Evolutionary conservation across 129 eudicot species (phyloP), one percentile per base, ranked within the genome.

Genomic region (Artemisia annua): DNA sequence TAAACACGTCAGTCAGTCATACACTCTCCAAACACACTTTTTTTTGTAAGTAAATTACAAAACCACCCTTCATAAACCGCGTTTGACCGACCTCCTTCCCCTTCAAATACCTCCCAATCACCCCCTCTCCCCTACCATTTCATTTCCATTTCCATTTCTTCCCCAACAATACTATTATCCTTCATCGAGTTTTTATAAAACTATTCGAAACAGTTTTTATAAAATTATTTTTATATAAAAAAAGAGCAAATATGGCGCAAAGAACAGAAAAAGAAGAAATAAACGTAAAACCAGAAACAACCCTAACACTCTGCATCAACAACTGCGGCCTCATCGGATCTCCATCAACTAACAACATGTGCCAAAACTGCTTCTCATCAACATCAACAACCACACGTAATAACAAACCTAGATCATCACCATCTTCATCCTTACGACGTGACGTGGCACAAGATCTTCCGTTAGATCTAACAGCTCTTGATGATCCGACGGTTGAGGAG

Each of bases 221-320:
- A n/a, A n/a, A n/a, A n/a, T n/a, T n/a, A n/a, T n/a, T n/a, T n/a
- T n/a, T 60, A n/a, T 28, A 55, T 72, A 50, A 66, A 64, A 52
- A 48, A 65, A 32, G 10, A n/a, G n/a, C n/a, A n/a, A n/a, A 17
- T 11, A 87, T 88, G 96, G 96, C 96, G 52, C 96, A 88, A 77
- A 86, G 75, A 22, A 86, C 89, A 28, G 92, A 86, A 71, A 82
- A 86, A 20, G 92, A 89, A 75, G 96, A 89, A 58, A 86, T 89
- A 52, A 91, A 89, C 32, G 84, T 86, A 32, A n/a, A n/a, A n/a
- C 86, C 89, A 0, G 96, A 89, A 58, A 39, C 46, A n/a, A n/a
- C n/a, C 55, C 49, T 86, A 57, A 74, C 88, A 4, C 77, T 80
- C 0, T 87, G 96, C 83, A 75, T 83, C 75, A 86, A 84, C 67